Evolutionary conservation across 2,329 filamentous ascomycete genomes (phyloP).

Genomic region (Exophiala sp.): DNA sequence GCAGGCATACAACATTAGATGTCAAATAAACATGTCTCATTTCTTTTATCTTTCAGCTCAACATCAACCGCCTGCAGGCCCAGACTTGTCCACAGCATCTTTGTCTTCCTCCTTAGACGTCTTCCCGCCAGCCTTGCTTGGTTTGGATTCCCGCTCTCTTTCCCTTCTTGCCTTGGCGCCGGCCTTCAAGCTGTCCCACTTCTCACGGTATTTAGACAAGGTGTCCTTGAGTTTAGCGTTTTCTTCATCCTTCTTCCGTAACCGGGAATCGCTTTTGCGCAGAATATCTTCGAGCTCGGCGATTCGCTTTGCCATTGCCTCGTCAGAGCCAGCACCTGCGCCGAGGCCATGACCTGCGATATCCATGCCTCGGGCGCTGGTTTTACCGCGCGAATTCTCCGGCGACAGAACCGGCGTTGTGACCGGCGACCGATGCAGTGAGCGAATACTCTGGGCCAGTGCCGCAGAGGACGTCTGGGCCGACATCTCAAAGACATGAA

Average conservation of each 20-base stretch:
- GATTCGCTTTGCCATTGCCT: constrained; percentile 47
- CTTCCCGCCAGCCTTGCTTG: constrained; percentile 7
- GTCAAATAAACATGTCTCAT: too few species aligned
- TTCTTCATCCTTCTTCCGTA: constrained; percentile 57
- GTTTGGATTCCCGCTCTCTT: constrained; percentile 18
- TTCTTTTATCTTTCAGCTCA: too few species aligned
- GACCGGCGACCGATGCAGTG: constrained; percentile 37
- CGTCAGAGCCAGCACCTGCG: constrained; percentile 39
- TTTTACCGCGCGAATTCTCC: constrained; percentile 28
- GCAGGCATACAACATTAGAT: too few species aligned
- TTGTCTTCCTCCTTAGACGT: not conserved
- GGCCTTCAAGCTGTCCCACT: constrained; percentile 64
- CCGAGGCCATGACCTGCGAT: not conserved
- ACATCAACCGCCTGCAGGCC: not conserved
- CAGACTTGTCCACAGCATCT: not conserved
- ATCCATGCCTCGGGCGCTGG: constrained; percentile 8
- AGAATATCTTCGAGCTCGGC: constrained; percentile 65
- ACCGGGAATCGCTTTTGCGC: constrained; percentile 51
- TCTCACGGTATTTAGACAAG: constrained; percentile 54
- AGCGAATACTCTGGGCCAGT: constrained; percentile 70
- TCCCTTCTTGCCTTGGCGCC: constrained; percentile 49
- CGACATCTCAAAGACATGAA: constrained; percentile 90
- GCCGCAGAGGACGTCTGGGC: constrained; percentile 82
- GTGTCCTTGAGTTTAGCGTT: constrained; percentile 55
- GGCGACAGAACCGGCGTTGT: constrained; percentile 20